Conservation (phyloP, 1,139 yeast species). For the Spathaspora jeffriesii region DNA sequence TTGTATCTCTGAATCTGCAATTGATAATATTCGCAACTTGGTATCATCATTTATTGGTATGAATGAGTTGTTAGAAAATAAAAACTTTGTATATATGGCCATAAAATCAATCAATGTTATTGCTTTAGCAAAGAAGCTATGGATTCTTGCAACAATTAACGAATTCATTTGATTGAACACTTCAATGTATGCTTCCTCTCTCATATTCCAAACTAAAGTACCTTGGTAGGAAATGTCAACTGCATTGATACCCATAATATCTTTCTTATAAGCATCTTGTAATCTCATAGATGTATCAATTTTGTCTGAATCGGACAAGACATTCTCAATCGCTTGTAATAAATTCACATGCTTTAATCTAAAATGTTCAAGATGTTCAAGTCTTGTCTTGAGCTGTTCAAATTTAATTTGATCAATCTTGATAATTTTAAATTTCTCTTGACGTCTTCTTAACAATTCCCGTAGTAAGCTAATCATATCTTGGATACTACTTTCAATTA, state of each 20-base stretch:
- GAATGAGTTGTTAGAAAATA: constrained; percentile 16
- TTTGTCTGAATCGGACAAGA: constrained; percentile 18
- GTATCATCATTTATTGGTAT: constrained; percentile 35
- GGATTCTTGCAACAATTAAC: constrained; percentile 23
- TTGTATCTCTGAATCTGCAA: constrained; percentile 31
- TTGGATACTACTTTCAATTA: constrained; percentile 36
- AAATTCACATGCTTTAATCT: constrained; percentile 59
- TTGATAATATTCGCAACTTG: constrained; percentile 31
- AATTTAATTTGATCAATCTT: constrained; percentile 52
- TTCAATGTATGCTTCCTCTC: constrained; percentile 28
- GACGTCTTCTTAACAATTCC: constrained; percentile 73
- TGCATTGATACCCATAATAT: constrained; percentile 26
- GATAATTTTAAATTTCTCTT: constrained; percentile 70
- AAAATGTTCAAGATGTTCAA: constrained; percentile 46
- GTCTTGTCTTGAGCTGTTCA: constrained; percentile 42
- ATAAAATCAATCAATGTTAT: constrained; percentile 29
- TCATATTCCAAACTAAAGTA: constrained; percentile 30
- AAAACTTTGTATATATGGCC: constrained; percentile 24
- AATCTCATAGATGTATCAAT: constrained; percentile 20
- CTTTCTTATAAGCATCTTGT: constrained; percentile 31
- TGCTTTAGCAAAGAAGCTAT: constrained; percentile 27
- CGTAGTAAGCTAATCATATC: constrained; percentile 55
- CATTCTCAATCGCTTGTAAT: constrained; percentile 35
- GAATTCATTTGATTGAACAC: constrained; percentile 23
- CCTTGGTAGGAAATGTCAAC: constrained; percentile 38